These are phyloP conservation scores for Fusarium musae DNA, from an alignment of 2,329 filamentous ascomycete genomes.

Conservation along the genomic window DNA sequence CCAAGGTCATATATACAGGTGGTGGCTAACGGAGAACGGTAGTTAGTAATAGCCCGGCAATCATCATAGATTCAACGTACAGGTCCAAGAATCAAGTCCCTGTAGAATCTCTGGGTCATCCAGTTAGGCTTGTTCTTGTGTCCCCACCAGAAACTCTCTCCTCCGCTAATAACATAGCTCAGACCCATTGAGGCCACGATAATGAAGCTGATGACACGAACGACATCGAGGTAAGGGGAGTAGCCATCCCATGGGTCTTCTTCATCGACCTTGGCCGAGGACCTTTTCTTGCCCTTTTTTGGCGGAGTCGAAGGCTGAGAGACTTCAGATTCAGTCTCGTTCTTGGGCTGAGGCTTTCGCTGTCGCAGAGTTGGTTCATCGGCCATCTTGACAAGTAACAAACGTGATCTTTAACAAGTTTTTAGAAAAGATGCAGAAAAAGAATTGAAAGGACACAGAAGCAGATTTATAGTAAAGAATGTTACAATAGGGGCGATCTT, in stretches of 20 bases:
- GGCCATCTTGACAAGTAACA: slow-evolving; percentile 46
- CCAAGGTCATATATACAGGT: slow-evolving; percentile 77
- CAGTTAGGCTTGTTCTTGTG: slow-evolving; percentile 70
- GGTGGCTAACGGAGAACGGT: slow-evolving; percentile 53
- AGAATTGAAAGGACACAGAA: background rate
- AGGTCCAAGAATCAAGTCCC: slow-evolving; percentile 48
- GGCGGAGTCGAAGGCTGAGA: slow-evolving; percentile 42
- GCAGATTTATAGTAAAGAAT: slow-evolving; percentile 14
- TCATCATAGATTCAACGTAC: slow-evolving; percentile 27
- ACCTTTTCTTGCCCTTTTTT: slow-evolving; percentile 37
- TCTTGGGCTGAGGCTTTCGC: slow-evolving; percentile 52
- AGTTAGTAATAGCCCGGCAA: slow-evolving; percentile 8
- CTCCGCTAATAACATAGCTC: slow-evolving; percentile 80
- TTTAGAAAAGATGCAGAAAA: background rate
- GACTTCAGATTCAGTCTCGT: slow-evolving; percentile 30
- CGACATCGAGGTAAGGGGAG: slow-evolving; percentile 69
- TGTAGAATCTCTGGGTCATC: slow-evolving; percentile 67
- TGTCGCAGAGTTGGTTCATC: slow-evolving; percentile 57
- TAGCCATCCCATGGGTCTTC: slow-evolving; percentile 65
- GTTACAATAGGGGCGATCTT: slow-evolving; percentile 19
- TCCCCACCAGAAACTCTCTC: slow-evolving; percentile 76
- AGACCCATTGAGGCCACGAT: slow-evolving; percentile 73
- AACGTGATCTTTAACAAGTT: background rate
- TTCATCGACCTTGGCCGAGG: slow-evolving; percentile 41
- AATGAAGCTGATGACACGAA: slow-evolving; percentile 76